Evolutionary conservation across 768 basidiomycete genomes (phyloP).

Genomic region (Tricholoma terreum): DNA sequence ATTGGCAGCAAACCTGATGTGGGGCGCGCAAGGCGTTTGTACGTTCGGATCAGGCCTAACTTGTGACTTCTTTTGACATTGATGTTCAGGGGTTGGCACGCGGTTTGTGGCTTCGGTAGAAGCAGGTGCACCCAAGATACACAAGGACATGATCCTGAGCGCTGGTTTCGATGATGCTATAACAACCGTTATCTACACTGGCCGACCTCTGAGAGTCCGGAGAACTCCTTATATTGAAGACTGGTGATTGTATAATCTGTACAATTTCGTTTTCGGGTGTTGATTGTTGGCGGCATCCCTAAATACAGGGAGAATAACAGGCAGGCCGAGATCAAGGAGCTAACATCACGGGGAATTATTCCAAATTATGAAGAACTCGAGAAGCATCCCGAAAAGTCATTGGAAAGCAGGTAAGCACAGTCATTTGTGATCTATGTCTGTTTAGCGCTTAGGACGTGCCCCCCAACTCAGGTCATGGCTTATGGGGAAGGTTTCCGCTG

Average conservation of each 20-base stretch:
- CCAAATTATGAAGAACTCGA: constrained; percentile 70
- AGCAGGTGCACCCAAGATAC: constrained; percentile 77
- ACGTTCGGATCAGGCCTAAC: constrained; percentile 33
- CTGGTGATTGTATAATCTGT: constrained; percentile 51
- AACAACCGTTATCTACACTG: constrained; percentile 87
- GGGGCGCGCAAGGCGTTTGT: constrained; percentile 88
- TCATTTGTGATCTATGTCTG: background rate
- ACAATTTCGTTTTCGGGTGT: background rate
- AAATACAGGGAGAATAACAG: constrained; percentile 67
- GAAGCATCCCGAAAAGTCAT: constrained; percentile 77
- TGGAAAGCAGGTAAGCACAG: constrained; percentile 43
- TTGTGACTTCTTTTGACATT: background rate
- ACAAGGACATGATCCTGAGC: constrained; percentile 74
- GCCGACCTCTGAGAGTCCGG: constrained; percentile 82
- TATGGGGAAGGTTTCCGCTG: constrained; percentile 77
- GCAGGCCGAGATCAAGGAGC: constrained; percentile 75
- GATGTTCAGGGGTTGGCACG: constrained; percentile 69
- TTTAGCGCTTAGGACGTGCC: background rate
- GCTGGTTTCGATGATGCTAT: constrained; percentile 77
- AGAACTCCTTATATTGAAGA: constrained; percentile 83
- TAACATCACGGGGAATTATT: constrained; percentile 81
- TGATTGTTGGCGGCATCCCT: background rate
- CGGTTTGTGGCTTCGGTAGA: constrained; percentile 83
- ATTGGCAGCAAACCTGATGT: constrained; percentile 82
- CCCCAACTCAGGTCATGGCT: constrained; percentile 53